Evolutionary conservation across 1,284 basidiomycete species (phyloP).

Genomic region (Rhodotorula sp.): DNA sequence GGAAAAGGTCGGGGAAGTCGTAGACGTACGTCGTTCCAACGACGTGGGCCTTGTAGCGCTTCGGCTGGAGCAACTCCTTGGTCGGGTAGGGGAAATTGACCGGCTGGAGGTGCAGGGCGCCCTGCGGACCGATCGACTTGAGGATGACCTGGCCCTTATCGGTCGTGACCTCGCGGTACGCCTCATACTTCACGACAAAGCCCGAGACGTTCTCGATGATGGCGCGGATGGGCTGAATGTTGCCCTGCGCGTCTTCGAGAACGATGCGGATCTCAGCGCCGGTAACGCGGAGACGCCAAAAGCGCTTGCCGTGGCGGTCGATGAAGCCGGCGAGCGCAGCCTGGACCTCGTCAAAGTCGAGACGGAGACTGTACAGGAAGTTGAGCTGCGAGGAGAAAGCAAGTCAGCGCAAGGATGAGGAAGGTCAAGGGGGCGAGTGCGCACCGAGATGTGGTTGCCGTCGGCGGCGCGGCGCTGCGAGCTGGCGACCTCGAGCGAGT

Average conservation of each 20-base stretch:
- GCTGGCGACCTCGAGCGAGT: constrained; percentile 88
- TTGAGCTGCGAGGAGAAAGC: constrained; percentile 33
- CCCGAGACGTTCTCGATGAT: constrained; percentile 98
- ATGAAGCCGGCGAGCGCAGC: constrained; percentile 96
- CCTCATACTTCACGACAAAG: constrained; percentile 97
- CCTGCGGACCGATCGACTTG: constrained; percentile 88
- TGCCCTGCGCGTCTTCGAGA: constrained; percentile 88
- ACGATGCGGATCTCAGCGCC: constrained; percentile 95
- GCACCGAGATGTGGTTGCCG: constrained; percentile 45
- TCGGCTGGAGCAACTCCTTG: constrained; percentile 97
- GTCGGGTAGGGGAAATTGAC: constrained; percentile 91
- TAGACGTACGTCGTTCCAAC: constrained; percentile 97
- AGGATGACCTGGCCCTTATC: constrained; percentile 92
- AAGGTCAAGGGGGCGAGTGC: not conserved
- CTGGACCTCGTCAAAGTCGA: constrained; percentile 93
- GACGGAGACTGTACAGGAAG: constrained; percentile 81
- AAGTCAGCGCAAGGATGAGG: not conserved
- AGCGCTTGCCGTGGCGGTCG: constrained; percentile 93
- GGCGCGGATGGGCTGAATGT: constrained; percentile 90
- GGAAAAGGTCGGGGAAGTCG: constrained; percentile 98
- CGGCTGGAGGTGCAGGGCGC: constrained; percentile 87
- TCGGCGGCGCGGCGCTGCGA: constrained; percentile 69
- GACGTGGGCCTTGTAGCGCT: constrained; percentile 98
- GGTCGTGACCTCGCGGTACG: constrained; percentile 97
- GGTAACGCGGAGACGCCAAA: constrained; percentile 97